A percentile compares a stretch with the other conserved stretches of the same genome.
Conservation (phyloP, 2,329 filamentous ascomycete species). For the Scedosporium dehoogii region DNA sequence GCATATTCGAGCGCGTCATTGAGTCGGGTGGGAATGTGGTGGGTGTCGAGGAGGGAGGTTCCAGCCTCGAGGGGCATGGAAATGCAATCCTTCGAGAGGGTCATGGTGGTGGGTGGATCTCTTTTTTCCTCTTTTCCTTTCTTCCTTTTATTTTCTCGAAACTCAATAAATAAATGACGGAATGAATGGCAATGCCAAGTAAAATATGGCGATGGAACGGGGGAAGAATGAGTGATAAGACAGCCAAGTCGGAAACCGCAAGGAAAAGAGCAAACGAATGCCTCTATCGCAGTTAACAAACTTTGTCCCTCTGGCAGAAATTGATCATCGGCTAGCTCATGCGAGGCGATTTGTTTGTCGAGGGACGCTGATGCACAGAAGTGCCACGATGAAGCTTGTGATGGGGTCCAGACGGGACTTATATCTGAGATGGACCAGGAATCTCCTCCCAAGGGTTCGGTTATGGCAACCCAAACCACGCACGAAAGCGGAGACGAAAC, state of each 20-base stretch:
- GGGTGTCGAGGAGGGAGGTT: conserved; percentile 45
- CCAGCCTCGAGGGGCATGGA: conserved; percentile 56
- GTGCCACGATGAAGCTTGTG: not conserved
- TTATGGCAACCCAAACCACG: not conserved
- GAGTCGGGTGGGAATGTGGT: conserved; percentile 46
- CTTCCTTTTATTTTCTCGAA: not conserved
- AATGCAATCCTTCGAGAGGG: conserved; percentile 42
- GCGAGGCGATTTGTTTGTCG: not conserved
- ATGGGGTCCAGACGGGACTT: not conserved
- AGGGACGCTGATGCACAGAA: not conserved
- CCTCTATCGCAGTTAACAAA: not conserved
- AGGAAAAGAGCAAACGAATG: conserved; percentile 5
- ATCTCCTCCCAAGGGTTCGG: too few species aligned
- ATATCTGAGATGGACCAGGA: not conserved
- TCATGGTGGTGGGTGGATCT: conserved; percentile 19
- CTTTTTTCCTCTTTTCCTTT: not conserved
- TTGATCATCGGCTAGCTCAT: not conserved
- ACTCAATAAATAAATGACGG: not conserved
- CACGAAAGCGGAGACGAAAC: conserved; percentile 4
- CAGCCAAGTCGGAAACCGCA: not conserved
- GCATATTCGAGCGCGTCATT: conserved; percentile 47
- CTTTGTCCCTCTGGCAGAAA: not conserved
- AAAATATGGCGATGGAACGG: not conserved
- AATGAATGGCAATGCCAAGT: conserved; percentile 4
- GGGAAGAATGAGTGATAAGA: not conserved